These are phyloP conservation scores for Colletotrichum camelliae DNA, from an alignment of 2,329 filamentous ascomycete genomes.

Conservation along the genomic window DNA sequence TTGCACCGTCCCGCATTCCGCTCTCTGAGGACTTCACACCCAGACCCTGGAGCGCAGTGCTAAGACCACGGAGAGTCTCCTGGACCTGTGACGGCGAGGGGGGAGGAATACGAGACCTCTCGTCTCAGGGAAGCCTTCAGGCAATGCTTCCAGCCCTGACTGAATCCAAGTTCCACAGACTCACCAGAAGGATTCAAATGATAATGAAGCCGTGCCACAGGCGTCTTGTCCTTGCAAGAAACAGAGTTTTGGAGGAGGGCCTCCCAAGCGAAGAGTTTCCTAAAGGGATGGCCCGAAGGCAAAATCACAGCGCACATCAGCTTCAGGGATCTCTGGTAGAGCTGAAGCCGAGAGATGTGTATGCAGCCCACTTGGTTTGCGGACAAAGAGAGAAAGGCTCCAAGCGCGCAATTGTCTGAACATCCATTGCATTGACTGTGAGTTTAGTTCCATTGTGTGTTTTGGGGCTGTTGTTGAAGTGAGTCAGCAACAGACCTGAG, in stretches of 20 bases:
- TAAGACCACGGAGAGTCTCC: neutral
- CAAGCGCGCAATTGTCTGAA: neutral
- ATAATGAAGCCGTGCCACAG: neutral
- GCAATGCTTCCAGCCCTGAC: neutral
- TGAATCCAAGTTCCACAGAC: neutral
- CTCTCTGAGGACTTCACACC: neutral
- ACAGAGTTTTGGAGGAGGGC: neutral
- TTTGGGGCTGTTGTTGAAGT: neutral
- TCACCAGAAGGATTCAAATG: neutral
- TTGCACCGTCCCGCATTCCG: conserved; percentile 4
- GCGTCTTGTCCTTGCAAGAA: neutral
- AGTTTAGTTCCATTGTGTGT: neutral
- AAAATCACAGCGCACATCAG: neutral
- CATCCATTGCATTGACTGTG: neutral
- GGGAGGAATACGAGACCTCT: neutral
- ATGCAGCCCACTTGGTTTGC: neutral
- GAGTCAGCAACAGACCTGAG: neutral
- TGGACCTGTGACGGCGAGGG: neutral
- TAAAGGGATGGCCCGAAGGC: neutral
- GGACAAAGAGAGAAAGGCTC: neutral
- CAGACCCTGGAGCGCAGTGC: neutral
- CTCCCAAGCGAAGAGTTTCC: neutral
- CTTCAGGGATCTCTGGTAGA: neutral
- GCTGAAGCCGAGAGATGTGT: neutral
- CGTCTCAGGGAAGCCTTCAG: neutral